A percentile compares a stretch with the other conserved stretches of the same genome.
phyloP scores from a whole-genome alignment of 2,329 filamentous ascomycete genomes.

The Xylaria sp. region DNA sequence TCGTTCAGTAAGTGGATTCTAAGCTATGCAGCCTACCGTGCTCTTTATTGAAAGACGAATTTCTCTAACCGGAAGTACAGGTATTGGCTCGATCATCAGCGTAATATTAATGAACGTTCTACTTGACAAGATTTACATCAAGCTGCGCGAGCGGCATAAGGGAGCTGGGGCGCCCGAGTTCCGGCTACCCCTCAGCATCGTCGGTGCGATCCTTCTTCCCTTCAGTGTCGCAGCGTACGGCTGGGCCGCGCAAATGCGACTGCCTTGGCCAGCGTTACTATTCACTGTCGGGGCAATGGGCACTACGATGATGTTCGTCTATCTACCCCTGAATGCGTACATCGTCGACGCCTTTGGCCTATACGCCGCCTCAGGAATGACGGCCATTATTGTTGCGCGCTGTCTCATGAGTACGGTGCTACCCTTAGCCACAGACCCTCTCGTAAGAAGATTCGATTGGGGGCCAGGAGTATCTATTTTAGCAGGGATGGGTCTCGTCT shows the following conservation, averaged over 20 bases:
- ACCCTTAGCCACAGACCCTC: conserved; percentile 60
- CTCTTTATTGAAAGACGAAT: conserved; percentile 4
- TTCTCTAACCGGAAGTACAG: conserved; percentile 48
- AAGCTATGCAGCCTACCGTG: neutral
- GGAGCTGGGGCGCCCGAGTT: conserved; percentile 62
- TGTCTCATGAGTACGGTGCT: conserved; percentile 67
- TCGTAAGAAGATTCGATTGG: conserved; percentile 61
- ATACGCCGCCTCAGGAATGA: conserved; percentile 67
- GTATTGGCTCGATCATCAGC: conserved; percentile 59
- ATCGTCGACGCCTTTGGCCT: conserved; percentile 66
- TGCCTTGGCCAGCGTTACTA: conserved; percentile 58
- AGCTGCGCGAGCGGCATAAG: conserved; percentile 54
- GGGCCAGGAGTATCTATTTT: conserved; percentile 62
- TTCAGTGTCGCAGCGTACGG: conserved; percentile 59
- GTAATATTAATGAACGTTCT: conserved; percentile 60
- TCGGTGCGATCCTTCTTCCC: conserved; percentile 59
- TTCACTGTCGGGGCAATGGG: conserved; percentile 58
- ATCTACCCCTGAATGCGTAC: conserved; percentile 64
- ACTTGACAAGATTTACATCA: conserved; percentile 65
- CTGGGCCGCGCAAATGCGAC: conserved; percentile 58
- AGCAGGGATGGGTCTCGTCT: conserved; percentile 52
- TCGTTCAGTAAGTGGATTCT: conserved; percentile 58
- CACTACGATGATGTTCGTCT: conserved; percentile 56
- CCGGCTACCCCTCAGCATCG: conserved; percentile 63
- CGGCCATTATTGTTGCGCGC: conserved; percentile 64